These are phyloP conservation scores for Closterium sp. DNA, from an alignment of 139 green algal species.

Conservation along the genomic window DNA sequence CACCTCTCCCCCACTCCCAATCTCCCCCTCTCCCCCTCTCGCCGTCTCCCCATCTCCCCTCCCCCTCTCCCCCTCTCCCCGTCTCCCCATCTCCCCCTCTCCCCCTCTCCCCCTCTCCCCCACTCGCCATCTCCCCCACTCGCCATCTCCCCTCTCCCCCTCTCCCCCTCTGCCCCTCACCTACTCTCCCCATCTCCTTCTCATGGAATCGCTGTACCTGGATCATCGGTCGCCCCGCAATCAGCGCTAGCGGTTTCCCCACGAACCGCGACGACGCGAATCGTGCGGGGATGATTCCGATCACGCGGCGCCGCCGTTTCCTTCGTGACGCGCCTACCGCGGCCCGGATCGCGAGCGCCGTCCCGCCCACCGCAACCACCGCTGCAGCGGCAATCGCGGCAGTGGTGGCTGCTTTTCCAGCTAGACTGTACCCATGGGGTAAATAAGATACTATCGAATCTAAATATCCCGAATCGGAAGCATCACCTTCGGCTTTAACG, in stretches of 20 bases:
- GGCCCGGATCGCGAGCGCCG: not conserved
- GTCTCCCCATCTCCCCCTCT: too few species aligned
- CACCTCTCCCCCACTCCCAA: too few species aligned
- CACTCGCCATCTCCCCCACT: not conserved
- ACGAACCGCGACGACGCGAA: conserved; percentile 68
- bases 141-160: too few species aligned
- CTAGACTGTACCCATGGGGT: not conserved
- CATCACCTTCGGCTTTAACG: not conserved
- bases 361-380: not conserved
- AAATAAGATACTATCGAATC: not conserved
- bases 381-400: not conserved
- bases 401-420: not conserved
- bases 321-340: not conserved
- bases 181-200: too few species aligned
- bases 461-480: not conserved
- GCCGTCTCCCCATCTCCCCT: too few species aligned
- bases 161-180: too few species aligned
- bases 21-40: too few species aligned
- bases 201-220: conserved; percentile 10
- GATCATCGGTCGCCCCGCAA: conserved; percentile 73
- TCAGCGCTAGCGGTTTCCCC: conserved; percentile 68
- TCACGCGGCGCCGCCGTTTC: conserved; percentile 13
- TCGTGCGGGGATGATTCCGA: conserved; percentile 68
- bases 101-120: too few species aligned
- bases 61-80: too few species aligned